phyloP scores from a whole-genome alignment of 805 yeast genomes.

The Pichia exigua region DNA sequence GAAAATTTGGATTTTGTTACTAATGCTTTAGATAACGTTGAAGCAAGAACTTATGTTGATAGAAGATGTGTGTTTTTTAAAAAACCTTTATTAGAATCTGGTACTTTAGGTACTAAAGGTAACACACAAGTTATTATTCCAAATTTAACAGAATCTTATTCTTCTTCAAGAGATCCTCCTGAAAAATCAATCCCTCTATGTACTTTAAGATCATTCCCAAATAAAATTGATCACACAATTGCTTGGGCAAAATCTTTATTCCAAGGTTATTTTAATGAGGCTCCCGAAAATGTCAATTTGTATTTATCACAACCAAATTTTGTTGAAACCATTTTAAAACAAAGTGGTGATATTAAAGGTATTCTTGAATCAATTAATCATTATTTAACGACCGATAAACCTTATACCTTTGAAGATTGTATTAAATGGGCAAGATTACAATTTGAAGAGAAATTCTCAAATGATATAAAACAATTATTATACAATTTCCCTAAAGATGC shows the following conservation, averaged over 20 bases:
- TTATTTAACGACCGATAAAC: slow-evolving; percentile 65
- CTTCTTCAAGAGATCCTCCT: slow-evolving; percentile 97
- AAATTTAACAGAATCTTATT: slow-evolving; percentile 86
- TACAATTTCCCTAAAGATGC: slow-evolving; percentile 96
- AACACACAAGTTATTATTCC: slow-evolving; percentile 97
- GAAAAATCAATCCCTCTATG: slow-evolving; percentile 96
- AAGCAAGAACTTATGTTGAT: slow-evolving; percentile 96
- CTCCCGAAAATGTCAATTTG: slow-evolving; percentile 89
- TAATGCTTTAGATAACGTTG: slow-evolving; percentile 95
- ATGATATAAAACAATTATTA: slow-evolving; percentile 83
- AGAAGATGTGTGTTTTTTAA: slow-evolving; percentile 90
- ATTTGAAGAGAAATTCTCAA: slow-evolving; percentile 76
- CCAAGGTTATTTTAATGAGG: slow-evolving; percentile 83
- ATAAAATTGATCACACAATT: slow-evolving; percentile 96
- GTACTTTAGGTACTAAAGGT: slow-evolving; percentile 97
- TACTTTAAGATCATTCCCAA: slow-evolving; percentile 95
- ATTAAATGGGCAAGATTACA: slow-evolving; percentile 89
- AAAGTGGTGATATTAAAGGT: slow-evolving; percentile 85
- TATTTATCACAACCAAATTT: slow-evolving; percentile 88
- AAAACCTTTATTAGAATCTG: slow-evolving; percentile 89
- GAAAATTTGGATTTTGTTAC: slow-evolving; percentile 76
- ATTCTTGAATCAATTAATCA: slow-evolving; percentile 73
- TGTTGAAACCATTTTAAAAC: slow-evolving; percentile 85
- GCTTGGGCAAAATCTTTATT: slow-evolving; percentile 98
- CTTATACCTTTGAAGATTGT: slow-evolving; percentile 87